Conservation (phyloP, 805 yeast genomes). For the Lipomyces yamadae region DNA sequence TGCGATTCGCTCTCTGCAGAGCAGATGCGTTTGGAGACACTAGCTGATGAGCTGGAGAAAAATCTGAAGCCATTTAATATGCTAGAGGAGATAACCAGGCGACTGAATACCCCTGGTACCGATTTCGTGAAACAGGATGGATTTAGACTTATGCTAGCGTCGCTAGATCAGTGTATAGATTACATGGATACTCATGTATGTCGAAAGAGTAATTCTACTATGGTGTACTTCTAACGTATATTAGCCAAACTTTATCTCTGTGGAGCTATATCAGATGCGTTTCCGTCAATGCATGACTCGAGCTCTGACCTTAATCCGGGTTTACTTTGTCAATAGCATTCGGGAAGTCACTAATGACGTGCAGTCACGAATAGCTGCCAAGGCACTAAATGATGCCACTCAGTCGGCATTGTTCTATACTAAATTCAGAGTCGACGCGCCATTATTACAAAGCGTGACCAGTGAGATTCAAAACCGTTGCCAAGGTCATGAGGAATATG, state of each 20-base stretch:
- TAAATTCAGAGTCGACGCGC: slow-evolving; percentile 59
- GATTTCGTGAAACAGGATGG: slow-evolving; percentile 63
- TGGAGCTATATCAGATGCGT: slow-evolving; percentile 68
- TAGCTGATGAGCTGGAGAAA: slow-evolving; percentile 53
- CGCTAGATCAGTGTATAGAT: slow-evolving; percentile 67
- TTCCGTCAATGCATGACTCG: slow-evolving; percentile 85
- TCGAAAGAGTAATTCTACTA: neutral
- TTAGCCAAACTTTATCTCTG: slow-evolving; percentile 64
- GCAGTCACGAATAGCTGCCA: slow-evolving; percentile 33
- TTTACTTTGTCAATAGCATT: slow-evolving; percentile 56
- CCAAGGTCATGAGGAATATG: slow-evolving; percentile 56
- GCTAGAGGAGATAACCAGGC: slow-evolving; percentile 69
- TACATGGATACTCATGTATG: slow-evolving; percentile 57
- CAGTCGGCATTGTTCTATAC: slow-evolving; percentile 69
- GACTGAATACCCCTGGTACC: slow-evolving; percentile 73
- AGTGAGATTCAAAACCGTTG: slow-evolving; percentile 50
- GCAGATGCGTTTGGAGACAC: slow-evolving; percentile 51
- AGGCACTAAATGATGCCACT: slow-evolving; percentile 50
- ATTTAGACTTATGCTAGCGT: slow-evolving; percentile 58
- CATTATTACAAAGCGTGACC: slow-evolving; percentile 48
- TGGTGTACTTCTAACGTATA: neutral
- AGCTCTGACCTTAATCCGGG: slow-evolving; percentile 73
- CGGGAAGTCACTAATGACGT: slow-evolving; percentile 41
- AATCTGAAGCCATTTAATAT: slow-evolving; percentile 68
- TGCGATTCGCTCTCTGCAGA: slow-evolving; percentile 57